Evolutionary conservation across 2,329 filamentous ascomycete species (phyloP).

Genomic region (Emergomyces africanus): DNA sequence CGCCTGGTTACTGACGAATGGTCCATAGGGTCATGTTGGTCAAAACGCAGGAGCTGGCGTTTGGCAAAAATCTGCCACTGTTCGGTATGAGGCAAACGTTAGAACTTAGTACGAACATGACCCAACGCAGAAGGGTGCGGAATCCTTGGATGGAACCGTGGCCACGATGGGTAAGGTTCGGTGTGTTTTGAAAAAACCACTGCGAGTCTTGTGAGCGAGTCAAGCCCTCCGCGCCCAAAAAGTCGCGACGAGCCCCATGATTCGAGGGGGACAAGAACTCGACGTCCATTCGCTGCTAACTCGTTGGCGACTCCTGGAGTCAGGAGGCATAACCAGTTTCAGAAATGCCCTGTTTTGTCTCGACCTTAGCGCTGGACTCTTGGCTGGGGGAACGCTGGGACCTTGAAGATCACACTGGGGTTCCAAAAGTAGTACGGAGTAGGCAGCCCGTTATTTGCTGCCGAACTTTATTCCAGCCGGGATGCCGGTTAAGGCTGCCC

Average conservation of each 20-base stretch:
- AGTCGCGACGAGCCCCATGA: neutral
- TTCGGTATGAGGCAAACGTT: slow-evolving; percentile 1
- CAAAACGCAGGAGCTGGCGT: neutral
- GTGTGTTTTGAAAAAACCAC: neutral
- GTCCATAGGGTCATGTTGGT: neutral
- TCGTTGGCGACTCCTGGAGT: neutral
- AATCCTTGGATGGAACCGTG: neutral
- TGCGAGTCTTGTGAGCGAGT: slow-evolving; percentile 3
- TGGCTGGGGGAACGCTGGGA: neutral
- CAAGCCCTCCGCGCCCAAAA: neutral
- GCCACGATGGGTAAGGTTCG: neutral
- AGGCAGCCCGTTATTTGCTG: neutral
- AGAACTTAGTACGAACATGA: neutral
- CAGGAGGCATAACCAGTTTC: neutral
- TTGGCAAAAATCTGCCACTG: neutral
- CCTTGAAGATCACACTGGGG: neutral
- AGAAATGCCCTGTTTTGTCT: slow-evolving; percentile 1
- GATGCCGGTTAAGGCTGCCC: neutral
- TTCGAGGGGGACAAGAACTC: neutral
- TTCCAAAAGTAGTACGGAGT: neutral
- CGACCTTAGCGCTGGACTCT: neutral
- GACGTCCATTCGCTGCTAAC: neutral
- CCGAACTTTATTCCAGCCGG: neutral
- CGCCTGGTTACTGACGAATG: slow-evolving; percentile 1
- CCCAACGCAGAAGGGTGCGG: slow-evolving; percentile 2